Conservation (phyloP, 306 rosid species). For the Cyamopsis tetragonoloba region DNA sequence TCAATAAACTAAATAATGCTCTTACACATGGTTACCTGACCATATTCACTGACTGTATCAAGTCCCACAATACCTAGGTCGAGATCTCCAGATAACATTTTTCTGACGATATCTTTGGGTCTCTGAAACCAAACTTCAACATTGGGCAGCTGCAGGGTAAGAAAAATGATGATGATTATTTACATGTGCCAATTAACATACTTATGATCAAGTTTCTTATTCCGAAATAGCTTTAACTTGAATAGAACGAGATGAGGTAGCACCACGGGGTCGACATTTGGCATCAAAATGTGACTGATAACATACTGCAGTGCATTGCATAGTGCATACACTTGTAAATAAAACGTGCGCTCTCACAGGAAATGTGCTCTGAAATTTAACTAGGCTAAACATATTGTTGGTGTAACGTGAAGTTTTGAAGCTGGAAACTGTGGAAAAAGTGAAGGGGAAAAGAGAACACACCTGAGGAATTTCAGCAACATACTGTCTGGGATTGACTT, state of each 20-base stretch:
- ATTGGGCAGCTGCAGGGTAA: constrained; percentile 56
- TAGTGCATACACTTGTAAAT: not conserved
- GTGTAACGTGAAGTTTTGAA: not conserved
- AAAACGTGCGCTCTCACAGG: not conserved
- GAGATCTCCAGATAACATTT: constrained; percentile 77
- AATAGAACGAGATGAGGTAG: too few species aligned
- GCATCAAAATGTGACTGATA: too few species aligned
- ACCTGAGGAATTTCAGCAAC: constrained; percentile 91
- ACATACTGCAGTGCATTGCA: too few species aligned
- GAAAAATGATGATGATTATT: not conserved
- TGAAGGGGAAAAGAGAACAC: not conserved
- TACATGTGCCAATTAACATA: not conserved
- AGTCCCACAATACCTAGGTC: constrained; percentile 95
- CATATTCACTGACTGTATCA: constrained; percentile 67
- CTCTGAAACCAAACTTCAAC: constrained; percentile 92
- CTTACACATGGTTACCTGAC: constrained; percentile 69
- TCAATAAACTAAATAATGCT: not conserved
- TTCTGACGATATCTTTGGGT: constrained; percentile 82
- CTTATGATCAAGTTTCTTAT: too few species aligned
- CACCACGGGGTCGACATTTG: too few species aligned
- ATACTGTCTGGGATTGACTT: constrained; percentile 83
- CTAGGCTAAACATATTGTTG: not conserved
- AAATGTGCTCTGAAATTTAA: not conserved
- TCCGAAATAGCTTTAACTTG: too few species aligned
- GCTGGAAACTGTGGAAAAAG: not conserved